Conservation (phyloP, 768 basidiomycete genomes). For the Clathrus columnatus region DNA sequence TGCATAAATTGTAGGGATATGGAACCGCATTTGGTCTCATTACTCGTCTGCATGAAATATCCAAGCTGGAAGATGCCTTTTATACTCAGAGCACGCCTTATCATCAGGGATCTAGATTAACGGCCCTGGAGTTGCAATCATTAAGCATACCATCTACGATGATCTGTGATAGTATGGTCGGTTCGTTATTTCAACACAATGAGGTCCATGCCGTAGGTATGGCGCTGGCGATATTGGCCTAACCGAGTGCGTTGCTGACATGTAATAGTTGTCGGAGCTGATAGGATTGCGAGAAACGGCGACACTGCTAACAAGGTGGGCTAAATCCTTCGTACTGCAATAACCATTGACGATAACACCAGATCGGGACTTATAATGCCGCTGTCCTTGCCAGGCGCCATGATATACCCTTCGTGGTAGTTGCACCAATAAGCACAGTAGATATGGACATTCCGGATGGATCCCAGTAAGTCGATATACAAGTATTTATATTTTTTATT, state of each 20-base stretch:
- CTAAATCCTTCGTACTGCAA: constrained; percentile 9
- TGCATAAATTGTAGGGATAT: constrained; percentile 58
- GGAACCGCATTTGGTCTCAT: constrained; percentile 93
- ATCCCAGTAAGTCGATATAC: constrained; percentile 31
- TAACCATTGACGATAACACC: constrained; percentile 2
- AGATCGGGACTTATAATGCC: constrained; percentile 94
- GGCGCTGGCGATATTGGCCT: neutral
- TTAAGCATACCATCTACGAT: constrained; percentile 81
- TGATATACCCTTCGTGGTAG: constrained; percentile 84
- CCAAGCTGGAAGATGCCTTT: constrained; percentile 72
- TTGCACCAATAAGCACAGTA: constrained; percentile 87
- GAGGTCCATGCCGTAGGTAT: constrained; percentile 73
- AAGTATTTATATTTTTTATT: neutral
- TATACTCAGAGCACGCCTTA: constrained; percentile 94
- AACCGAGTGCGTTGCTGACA: neutral
- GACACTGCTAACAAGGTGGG: constrained; percentile 92
- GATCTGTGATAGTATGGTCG: constrained; percentile 98
- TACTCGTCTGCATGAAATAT: constrained; percentile 75
- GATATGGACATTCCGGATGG: constrained; percentile 75
- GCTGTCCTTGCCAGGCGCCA: constrained; percentile 86
- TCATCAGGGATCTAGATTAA: constrained; percentile 87
- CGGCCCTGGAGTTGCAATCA: constrained; percentile 80
- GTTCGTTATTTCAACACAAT: constrained; percentile 85
- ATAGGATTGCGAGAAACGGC: constrained; percentile 84
- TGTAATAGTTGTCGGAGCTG: constrained; percentile 68